Conservation (phyloP, 768 basidiomycete species). For the Cystobasidium tubakii region DNA sequence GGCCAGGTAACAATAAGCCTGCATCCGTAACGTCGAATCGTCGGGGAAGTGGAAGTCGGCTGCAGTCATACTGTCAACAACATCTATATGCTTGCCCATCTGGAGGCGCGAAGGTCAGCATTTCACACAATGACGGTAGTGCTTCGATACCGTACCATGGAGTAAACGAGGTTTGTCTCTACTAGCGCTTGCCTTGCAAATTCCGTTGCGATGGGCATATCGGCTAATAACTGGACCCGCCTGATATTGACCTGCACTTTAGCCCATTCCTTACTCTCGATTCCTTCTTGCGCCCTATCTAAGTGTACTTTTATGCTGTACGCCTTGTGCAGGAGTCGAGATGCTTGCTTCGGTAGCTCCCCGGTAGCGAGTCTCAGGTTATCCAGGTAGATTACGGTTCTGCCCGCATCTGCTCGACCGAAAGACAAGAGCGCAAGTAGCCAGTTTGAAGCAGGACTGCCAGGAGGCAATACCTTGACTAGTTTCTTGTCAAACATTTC, state of each 20-base stretch:
- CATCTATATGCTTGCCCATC: not conserved
- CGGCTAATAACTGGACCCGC: conserved; percentile 6
- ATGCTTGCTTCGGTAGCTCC: conserved; percentile 20
- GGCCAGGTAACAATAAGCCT: not conserved
- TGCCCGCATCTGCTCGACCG: not conserved
- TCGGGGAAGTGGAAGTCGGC: not conserved
- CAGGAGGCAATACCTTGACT: not conserved
- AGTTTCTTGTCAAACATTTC: not conserved
- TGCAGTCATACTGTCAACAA: not conserved
- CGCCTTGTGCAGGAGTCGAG: conserved; percentile 20
- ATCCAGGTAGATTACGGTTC: not conserved
- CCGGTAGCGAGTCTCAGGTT: not conserved
- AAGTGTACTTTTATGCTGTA: not conserved
- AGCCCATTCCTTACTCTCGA: not conserved
- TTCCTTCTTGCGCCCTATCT: not conserved
- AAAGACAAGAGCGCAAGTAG: conserved; percentile 8
- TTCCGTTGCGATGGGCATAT: not conserved
- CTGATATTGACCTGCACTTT: not conserved
- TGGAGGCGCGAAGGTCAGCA: not conserved
- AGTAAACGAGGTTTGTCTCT: not conserved
- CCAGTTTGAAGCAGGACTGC: conserved; percentile 6
- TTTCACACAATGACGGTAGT: no score
- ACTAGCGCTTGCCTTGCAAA: not conserved
- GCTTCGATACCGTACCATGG: not conserved
- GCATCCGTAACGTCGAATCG: not conserved